Conservation (phyloP, 306 rosid genomes). For the Ormosia emarginata region DNA sequence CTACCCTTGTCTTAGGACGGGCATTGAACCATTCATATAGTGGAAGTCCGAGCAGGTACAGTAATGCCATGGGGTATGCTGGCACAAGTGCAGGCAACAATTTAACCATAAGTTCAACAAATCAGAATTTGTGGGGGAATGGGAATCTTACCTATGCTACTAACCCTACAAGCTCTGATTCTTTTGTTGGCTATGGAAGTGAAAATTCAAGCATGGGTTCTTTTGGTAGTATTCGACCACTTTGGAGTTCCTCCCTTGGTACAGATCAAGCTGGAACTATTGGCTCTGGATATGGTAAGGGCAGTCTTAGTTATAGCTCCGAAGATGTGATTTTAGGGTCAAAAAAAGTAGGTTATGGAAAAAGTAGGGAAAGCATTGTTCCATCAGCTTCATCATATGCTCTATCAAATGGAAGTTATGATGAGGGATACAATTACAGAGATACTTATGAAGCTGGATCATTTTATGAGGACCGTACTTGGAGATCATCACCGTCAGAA, state of each 20-base stretch:
- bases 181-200: constrained; percentile 43
- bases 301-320: constrained; percentile 44
- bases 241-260: constrained; percentile 59
- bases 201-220: constrained; percentile 52
- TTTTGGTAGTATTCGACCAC: constrained; percentile 51
- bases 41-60: constrained; percentile 48
- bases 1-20: constrained; percentile 34
- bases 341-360: constrained; percentile 60
- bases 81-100: constrained; percentile 29
- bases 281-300: constrained; percentile 47
- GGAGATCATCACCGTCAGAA: constrained; percentile 62
- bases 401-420: constrained; percentile 43
- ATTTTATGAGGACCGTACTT: constrained; percentile 43
- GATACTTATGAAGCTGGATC: constrained; percentile 37
- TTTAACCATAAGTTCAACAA: constrained; percentile 29
- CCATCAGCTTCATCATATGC: constrained; percentile 41
- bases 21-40: constrained; percentile 28
- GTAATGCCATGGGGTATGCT: constrained; percentile 34
- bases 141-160: constrained; percentile 30
- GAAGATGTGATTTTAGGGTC: constrained; percentile 47
- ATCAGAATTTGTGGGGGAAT: constrained; percentile 44
- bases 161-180: constrained; percentile 32
- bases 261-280: constrained; percentile 46
- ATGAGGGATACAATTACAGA: constrained; percentile 24
- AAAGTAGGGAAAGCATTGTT: constrained; percentile 37